A percentile compares a stretch with the other conserved stretches of the same genome.
phyloP scores from a whole-genome alignment of 306 rosid species.

The Cucurbita maxima region DNA sequence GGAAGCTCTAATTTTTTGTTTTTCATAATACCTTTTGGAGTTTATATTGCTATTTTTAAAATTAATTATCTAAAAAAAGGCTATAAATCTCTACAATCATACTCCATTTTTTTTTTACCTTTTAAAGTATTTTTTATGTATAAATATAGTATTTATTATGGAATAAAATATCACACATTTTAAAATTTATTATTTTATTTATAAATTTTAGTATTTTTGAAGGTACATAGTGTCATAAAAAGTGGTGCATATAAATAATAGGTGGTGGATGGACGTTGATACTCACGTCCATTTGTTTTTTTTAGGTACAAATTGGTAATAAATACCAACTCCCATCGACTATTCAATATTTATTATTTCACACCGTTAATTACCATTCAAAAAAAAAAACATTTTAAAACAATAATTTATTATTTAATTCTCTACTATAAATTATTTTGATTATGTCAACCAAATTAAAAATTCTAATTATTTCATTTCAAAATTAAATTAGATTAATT shows the following conservation, averaged over 20 bases:
- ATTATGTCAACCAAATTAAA: too few relatives aligned
- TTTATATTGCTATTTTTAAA: background rate
- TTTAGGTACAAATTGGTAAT: background rate
- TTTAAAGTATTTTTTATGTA: too few relatives aligned
- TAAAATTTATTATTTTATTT: background rate
- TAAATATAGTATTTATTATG: too few relatives aligned
- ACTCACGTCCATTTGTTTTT: background rate
- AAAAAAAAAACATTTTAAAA: background rate
- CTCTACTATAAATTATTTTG: too few relatives aligned
- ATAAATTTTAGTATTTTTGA: background rate
- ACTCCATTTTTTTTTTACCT: too few relatives aligned
- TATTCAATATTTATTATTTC: background rate
- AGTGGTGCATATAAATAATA: background rate
- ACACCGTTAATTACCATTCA: background rate
- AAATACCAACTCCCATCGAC: background rate
- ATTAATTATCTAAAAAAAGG: too few relatives aligned
- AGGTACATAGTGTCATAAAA: background rate
- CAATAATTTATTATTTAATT: background rate
- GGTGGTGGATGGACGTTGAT: background rate
- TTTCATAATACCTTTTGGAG: background rate
- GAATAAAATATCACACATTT: too few relatives aligned
- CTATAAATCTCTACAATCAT: too few relatives aligned
- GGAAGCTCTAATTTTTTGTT: too few relatives aligned
- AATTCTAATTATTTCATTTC: background rate
- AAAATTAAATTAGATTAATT: background rate